Base-by-base conservation (phyloP, 2,329 filamentous ascomycete species). In the Colletotrichum tabaci region DNA sequence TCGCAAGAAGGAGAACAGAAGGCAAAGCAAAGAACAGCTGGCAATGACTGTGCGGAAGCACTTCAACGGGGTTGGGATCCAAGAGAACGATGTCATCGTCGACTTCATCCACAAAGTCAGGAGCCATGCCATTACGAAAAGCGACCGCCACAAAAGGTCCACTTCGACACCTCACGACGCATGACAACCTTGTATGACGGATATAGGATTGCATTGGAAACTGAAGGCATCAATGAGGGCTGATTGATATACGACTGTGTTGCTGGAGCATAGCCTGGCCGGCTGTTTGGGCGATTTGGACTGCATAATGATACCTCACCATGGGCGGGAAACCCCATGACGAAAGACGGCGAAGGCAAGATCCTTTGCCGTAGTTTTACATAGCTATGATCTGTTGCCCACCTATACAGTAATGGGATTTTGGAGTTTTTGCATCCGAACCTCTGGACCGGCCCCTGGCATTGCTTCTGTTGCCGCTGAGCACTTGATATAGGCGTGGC, bases 21-120 rank as follows among this genome's bases (percentile, higher is more conserved):
- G 92, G 66, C 91, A 95, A 79, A 89, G 88, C 77, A 93, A 93
- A 79, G 91, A 94, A 47, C 88, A 93, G 74, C 85, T 97, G 66
- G 92, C 92, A 10, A 87, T 90, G 74, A 87, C 89, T 2, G 92
- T 95, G 60, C 87, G 93, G 74, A 95, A 94, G 80, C 93, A 96
- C 82, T 96, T 96, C 84, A 96, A 96, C 79, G 90, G 90, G 44
- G 87, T 93, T 74, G 92, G 92, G 18, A 89, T 96, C 50, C 92
- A 91, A 74, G 94, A 97, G 84, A 94, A 92, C 78, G 94, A 96
- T 76, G 91, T 95, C 74, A 92, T 96, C 68, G 92, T 95, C 67
- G 92, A 93, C 74, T 90, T 94, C 79, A 85, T 95, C 73, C 93
- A 94, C 85, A 93, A 91, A 78, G 87, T 93, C 40, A 67, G 65